Base-by-base conservation (phyloP, 306 rosid species). In the Sesbania bispinosa region DNA sequence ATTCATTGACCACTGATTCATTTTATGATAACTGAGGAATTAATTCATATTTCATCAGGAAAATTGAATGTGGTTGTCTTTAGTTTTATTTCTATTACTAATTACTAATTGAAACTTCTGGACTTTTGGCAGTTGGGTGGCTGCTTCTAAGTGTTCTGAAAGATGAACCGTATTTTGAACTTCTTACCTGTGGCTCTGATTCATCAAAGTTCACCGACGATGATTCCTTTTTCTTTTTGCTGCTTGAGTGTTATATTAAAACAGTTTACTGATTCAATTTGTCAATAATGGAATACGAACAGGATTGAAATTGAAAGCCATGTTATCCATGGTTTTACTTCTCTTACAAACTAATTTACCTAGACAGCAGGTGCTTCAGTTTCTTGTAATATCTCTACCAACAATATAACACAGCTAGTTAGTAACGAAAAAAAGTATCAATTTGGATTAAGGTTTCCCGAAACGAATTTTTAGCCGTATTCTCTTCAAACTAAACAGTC, bases 51-150 rank as follows among this genome's bases (percentile, higher is more conserved):
- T n/a, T 16, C 53, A 42, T 23, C 10, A 13, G 3, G 24, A 27
- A 38, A 51, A 4, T 20, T 19, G 33, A 4, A n/a, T 8, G 51
- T 23, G 1, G 21, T 21, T 66, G 30, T 29, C 18, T 19, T 20
- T 13, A 4, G 15, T 27, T 38, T n/a, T 50, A 13, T 48, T 38
- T 21, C 51, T 35, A 0, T 51, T 62, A 21, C 51, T 51, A 54
- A 21, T 43, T 36, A 54, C 70, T 75, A 46, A 80, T 71, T 50
- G 60, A 15, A 57, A 21, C 51, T 57, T 71, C 10, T 81, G 71
- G 5, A 33, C 67, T 54, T 63, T 78, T 84, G 72, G 76, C 90
- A 92, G 96, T 80, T 92, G 88, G 94, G 96, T 64, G 98, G 96
- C 78, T 64, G 82, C 96, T 58, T 87, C 79, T 89, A 78, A 86